Evolutionary conservation across 495 filamentous ascomycete species (phyloP).

Genomic region (Penicillium turbatum): DNA sequence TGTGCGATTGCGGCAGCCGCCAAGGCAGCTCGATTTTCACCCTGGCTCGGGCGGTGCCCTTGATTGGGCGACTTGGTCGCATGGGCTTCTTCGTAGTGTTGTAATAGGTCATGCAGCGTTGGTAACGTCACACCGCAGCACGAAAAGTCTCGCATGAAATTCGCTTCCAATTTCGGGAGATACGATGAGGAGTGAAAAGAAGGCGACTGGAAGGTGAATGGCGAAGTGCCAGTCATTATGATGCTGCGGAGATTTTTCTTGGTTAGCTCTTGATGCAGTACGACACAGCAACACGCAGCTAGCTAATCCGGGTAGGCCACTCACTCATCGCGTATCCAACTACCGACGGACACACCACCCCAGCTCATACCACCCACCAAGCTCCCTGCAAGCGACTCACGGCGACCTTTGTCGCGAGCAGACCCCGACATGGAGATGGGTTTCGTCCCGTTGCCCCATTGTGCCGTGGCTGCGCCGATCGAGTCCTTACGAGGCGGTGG

Average conservation of each 20-base stretch:
- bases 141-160: conserved; percentile 92
- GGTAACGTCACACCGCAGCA: conserved; percentile 87
- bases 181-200: conserved; percentile 98
- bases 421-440: conserved; percentile 80
- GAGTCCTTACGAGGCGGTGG: conserved; percentile 63
- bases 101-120: conserved; percentile 87
- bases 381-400: conserved; percentile 84
- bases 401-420: conserved; percentile 67
- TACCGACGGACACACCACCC: conserved; percentile 93
- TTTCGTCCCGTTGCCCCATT: conserved; percentile 70
- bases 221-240: conserved; percentile 94
- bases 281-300: conserved; percentile 12
- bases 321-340: conserved; percentile 97
- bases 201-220: conserved; percentile 83
- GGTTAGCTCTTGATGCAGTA: conserved; percentile 29
- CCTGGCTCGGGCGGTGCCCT: conserved; percentile 52
- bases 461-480: conserved; percentile 51
- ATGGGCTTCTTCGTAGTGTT: conserved; percentile 95
- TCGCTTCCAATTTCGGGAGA: conserved; percentile 93
- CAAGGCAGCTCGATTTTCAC: conserved; percentile 53
- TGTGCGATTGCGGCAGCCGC: conserved; percentile 54
- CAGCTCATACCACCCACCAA: conserved; percentile 93
- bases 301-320: conserved; percentile 37
- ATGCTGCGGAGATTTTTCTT: conserved; percentile 55
- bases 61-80: conserved; percentile 60